Evolutionary conservation across 495 filamentous ascomycete genomes (phyloP).

Genomic region (Letharia lupina): DNA sequence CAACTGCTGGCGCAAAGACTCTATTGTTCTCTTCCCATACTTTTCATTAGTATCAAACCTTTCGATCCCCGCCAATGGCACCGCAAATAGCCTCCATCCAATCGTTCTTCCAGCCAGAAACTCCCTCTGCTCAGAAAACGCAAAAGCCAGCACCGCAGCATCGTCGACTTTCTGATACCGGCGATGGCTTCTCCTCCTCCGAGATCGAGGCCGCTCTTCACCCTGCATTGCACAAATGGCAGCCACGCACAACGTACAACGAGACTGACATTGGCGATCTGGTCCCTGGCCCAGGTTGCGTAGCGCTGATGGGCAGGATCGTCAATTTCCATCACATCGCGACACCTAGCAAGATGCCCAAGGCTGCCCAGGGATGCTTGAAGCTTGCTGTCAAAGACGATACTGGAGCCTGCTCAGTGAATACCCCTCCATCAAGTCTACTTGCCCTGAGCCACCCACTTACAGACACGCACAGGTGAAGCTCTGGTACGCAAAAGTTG

Average conservation of each 20-base stretch:
- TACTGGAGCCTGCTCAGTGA: slow-evolving; percentile 47
- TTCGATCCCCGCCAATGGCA: slow-evolving; percentile 27
- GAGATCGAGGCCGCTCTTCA: slow-evolving; percentile 37
- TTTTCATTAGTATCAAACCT: not conserved
- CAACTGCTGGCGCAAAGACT: not conserved
- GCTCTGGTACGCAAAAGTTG: slow-evolving; percentile 27
- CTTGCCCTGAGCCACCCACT: not conserved
- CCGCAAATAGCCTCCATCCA: slow-evolving; percentile 41
- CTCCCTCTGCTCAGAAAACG: slow-evolving; percentile 8
- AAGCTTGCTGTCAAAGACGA: slow-evolving; percentile 51
- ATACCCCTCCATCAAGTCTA: not conserved
- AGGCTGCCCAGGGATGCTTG: slow-evolving; percentile 42
- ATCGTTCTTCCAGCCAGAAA: slow-evolving; percentile 42
- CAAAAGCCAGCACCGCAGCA: slow-evolving; percentile 7
- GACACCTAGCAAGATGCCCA: slow-evolving; percentile 32
- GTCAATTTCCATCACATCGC: slow-evolving; percentile 44
- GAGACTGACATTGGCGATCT: slow-evolving; percentile 43
- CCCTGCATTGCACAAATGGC: slow-evolving; percentile 42
- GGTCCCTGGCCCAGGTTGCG: slow-evolving; percentile 41
- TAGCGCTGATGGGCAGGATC: slow-evolving; percentile 50
- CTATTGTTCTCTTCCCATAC: not conserved
- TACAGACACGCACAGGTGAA: slow-evolving; percentile 21
- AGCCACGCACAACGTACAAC: slow-evolving; percentile 46
- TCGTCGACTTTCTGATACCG: slow-evolving; percentile 22
- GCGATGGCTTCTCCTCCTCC: slow-evolving; percentile 45